Conservation (phyloP, 2,329 filamentous ascomycete genomes). For the Ophiosphaerella korrae region DNA sequence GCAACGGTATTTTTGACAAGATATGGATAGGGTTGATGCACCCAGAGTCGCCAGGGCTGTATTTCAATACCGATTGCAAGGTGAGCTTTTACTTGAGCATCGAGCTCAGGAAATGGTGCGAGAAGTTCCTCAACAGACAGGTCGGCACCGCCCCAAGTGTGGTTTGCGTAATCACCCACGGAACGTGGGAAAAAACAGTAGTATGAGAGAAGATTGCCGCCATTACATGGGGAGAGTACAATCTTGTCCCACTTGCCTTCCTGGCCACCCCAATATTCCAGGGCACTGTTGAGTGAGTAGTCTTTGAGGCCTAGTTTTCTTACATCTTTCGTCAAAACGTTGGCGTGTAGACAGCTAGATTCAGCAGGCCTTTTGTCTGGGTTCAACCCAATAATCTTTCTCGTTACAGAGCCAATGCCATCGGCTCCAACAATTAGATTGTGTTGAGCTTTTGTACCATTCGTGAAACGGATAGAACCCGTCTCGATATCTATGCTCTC, state of each 20-base stretch:
- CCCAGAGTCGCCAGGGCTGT: slow-evolving; percentile 68
- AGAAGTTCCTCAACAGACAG: slow-evolving; percentile 64
- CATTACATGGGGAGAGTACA: slow-evolving; percentile 71
- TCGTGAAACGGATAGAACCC: slow-evolving; percentile 48
- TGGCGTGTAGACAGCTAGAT: slow-evolving; percentile 68
- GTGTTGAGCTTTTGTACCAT: slow-evolving; percentile 57
- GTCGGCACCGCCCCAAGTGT: slow-evolving; percentile 62
- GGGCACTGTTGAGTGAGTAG: slow-evolving; percentile 63
- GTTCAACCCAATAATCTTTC: slow-evolving; percentile 65
- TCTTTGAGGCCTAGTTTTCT: slow-evolving; percentile 65
- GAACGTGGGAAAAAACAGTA: slow-evolving; percentile 72
- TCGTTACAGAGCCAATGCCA: slow-evolving; percentile 69
- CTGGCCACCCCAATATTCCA: slow-evolving; percentile 74
- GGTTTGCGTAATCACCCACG: slow-evolving; percentile 64
- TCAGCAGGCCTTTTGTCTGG: slow-evolving; percentile 65
- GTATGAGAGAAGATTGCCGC: slow-evolving; percentile 67
- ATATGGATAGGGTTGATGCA: slow-evolving; percentile 67
- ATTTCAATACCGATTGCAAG: slow-evolving; percentile 66
- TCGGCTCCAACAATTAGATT: slow-evolving; percentile 69
- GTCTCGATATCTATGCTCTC: slow-evolving; percentile 57
- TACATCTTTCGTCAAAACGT: slow-evolving; percentile 66
- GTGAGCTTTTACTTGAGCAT: slow-evolving; percentile 62
- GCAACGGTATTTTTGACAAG: slow-evolving; percentile 59
- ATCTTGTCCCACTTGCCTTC: slow-evolving; percentile 70
- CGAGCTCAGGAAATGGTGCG: slow-evolving; percentile 64